Base-by-base conservation (phyloP, 2,329 filamentous ascomycete species). In the Chalaropsis ovoidea region DNA sequence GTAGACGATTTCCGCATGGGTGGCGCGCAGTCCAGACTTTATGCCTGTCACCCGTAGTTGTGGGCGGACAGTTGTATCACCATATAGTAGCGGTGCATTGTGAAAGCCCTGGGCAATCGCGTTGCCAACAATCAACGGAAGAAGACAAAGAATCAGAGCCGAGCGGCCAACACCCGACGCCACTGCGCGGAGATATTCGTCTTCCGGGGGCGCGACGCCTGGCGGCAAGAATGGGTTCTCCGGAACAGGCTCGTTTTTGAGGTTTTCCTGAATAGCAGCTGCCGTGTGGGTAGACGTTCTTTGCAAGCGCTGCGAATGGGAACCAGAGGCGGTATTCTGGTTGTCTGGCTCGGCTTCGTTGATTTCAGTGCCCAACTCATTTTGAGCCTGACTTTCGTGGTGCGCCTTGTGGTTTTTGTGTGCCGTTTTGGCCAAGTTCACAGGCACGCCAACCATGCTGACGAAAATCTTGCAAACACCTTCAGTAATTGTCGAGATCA, bases 31-130 rank as follows among this genome's bases (percentile, higher is more conserved):
- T 0, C 86, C 86, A 1, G 84, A 87, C 62, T 79, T 77, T 66
- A 88, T 79, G 1, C 85, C 86, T 0, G 84, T 88, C 52, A 89
- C 82, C 7, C 84, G 80, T 1, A 79, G 79, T 0, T 84, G 83
- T 1, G 80, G 79, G 2, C 86, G 80, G 1, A 89, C 86, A 1
- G 86, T 88, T 61, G 83, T 80, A 70, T 89, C 86, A 15, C 86
- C 86, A 69, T 89, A 89, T 0, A 89, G 77, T 1, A 85, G 80
- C 1, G 86, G 86, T 0, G 84, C 85, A 69, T 89, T 89, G 72
- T 88, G 86, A 69, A 88, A 88, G 1, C 86, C 86, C 71, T 88
- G 85, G 1, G 84, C 83, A 1, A 88, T 72, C 0, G 84, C 83
- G 49, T 87, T 74, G 0, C 81, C 78, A 1, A 88, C 72, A 69